Percentiles rank a stretch among this genome's conserved stretches.
These are phyloP conservation scores for Lepraria neglecta DNA, from an alignment of 495 filamentous ascomycete genomes.

Conservation along the genomic window DNA sequence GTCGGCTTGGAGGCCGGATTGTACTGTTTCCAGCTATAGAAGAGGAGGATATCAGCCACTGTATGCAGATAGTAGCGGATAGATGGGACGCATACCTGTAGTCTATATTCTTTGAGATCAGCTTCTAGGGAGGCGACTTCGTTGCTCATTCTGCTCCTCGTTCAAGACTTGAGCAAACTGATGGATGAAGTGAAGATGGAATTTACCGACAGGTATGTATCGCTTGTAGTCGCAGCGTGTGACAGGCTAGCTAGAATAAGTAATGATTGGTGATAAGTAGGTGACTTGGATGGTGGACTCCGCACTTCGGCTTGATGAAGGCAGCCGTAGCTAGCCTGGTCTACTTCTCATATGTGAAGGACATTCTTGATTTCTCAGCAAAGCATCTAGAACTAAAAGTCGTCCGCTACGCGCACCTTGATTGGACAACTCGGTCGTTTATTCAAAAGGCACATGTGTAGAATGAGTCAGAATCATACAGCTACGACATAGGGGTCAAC, in stretches of 20 bases:
- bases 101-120: slow-evolving; percentile 75
- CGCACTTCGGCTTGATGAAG: background rate
- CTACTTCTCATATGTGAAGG: no score
- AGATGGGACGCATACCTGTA: slow-evolving; percentile 53
- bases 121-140: slow-evolving; percentile 61
- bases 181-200: background rate
- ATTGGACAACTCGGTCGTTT: slow-evolving; percentile 8
- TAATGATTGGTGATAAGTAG: background rate
- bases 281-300: background rate
- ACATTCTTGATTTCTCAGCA: slow-evolving; percentile 3
- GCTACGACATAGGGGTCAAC: background rate
- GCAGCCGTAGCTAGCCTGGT: no score
- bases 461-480: slow-evolving; percentile 1
- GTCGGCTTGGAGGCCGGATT: slow-evolving; percentile 69
- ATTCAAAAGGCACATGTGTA: background rate
- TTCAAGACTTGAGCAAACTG: slow-evolving; percentile 4
- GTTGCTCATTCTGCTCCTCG: slow-evolving; percentile 41
- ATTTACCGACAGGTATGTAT: no score
- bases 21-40: slow-evolving; percentile 70
- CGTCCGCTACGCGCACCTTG: background rate
- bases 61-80: background rate
- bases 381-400: background rate
- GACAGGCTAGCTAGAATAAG: background rate
- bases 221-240: background rate
- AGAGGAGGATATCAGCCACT: slow-evolving; percentile 5